Evolutionary conservation across 2,329 filamentous ascomycete genomes (phyloP).

Genomic region (Cercospora sp.): DNA sequence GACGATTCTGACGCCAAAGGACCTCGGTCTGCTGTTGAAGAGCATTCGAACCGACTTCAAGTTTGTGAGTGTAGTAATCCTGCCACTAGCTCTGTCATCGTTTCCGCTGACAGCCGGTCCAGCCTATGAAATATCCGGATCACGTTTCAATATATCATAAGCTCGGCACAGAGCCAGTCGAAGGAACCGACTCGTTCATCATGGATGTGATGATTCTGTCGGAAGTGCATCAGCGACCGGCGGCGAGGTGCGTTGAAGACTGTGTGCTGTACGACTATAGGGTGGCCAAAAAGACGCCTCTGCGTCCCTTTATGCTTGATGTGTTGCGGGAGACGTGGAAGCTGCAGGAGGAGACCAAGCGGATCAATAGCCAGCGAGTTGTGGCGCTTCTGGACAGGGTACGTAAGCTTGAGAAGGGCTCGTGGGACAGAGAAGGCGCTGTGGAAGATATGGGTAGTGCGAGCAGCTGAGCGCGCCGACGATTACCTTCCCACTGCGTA

Average conservation of each 20-base stretch:
- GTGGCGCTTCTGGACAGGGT: conserved; percentile 60
- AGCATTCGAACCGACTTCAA: conserved; percentile 84
- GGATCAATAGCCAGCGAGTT: conserved; percentile 56
- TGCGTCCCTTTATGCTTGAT: conserved; percentile 63
- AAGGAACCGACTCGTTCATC: conserved; percentile 56
- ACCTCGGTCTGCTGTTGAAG: conserved; percentile 73
- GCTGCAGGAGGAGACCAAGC: conserved; percentile 62
- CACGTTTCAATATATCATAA: conserved; percentile 81
- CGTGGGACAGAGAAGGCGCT: conserved; percentile 72
- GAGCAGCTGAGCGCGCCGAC: conserved; percentile 10
- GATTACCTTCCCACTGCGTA: neutral
- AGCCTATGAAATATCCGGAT: conserved; percentile 85
- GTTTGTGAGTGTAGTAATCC: conserved; percentile 58
- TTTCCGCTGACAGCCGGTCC: conserved; percentile 19
- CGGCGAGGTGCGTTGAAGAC: conserved; percentile 75
- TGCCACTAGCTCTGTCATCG: conserved; percentile 4
- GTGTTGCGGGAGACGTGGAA: conserved; percentile 61
- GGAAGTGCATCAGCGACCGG: conserved; percentile 69
- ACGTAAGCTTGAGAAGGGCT: conserved; percentile 65
- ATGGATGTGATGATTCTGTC: conserved; percentile 69
- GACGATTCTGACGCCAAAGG: conserved; percentile 65
- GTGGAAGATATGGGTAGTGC: conserved; percentile 53
- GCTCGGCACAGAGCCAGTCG: conserved; percentile 57
- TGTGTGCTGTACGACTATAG: conserved; percentile 77
- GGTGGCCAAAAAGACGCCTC: conserved; percentile 55